Conservation (phyloP, 2,329 filamentous ascomycete genomes). For the Pseudogymnoascus verrucosus region DNA sequence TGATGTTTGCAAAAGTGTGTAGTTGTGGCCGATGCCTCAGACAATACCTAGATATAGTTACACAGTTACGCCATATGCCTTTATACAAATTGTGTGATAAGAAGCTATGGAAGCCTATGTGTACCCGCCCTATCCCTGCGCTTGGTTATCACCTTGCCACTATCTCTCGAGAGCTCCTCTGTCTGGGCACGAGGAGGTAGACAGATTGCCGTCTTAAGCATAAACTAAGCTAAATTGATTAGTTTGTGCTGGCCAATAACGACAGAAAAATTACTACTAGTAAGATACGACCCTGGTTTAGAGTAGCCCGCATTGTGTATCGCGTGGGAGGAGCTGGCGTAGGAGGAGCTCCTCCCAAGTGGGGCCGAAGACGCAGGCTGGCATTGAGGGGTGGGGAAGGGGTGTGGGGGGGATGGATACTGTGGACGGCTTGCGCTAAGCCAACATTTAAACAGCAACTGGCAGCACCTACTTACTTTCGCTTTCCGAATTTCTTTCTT, state of each 20-base stretch:
- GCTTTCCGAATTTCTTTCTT: neutral
- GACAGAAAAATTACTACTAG: neutral
- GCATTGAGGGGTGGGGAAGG: neutral
- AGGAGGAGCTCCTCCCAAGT: conserved; percentile 21
- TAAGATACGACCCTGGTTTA: neutral
- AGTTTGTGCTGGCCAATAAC: neutral
- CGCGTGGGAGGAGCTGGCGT: neutral
- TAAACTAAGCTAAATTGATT: neutral
- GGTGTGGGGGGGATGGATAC: neutral
- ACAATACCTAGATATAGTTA: neutral
- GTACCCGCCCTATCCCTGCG: neutral
- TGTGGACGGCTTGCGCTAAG: neutral
- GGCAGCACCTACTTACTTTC: neutral
- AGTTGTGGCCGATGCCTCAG: neutral
- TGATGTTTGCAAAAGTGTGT: neutral
- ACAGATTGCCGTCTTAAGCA: neutral
- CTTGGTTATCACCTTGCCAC: neutral
- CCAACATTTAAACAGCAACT: neutral
- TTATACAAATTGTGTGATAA: neutral
- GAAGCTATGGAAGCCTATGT: neutral
- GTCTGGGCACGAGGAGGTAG: neutral
- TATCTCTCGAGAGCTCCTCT: conserved; percentile 10
- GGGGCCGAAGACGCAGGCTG: neutral
- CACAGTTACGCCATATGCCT: neutral
- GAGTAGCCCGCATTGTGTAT: neutral